Evolutionary conservation across 169 alveolate genomes (phyloP), one percentile per base, ranked within the genome.

Genomic region (Cryptosporidium bovis): DNA sequence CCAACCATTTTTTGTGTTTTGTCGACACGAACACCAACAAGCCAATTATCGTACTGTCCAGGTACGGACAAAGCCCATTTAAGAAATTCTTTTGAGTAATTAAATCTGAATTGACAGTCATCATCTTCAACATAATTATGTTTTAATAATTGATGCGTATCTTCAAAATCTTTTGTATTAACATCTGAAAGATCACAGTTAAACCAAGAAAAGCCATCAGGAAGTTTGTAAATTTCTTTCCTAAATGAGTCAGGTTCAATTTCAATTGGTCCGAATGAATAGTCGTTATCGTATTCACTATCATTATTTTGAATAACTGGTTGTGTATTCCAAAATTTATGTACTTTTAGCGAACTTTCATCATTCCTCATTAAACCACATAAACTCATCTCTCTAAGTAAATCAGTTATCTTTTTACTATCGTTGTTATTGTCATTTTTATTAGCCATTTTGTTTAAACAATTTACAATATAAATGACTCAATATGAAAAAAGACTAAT

Each of bases 71-170:
- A 83, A 31, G 99, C 99, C 99, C 99, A 98, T 77, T 90, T 90
- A 64, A 98, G 90, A 87, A 97, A 98, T 51, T 95, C 99, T 46
- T 94, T 92, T 20, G 98, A 93, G 91, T 98, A 98, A 83, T 97
- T 98, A 82, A 98, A 97, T 84, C 99, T 96, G 90, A 98, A 98
- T 93, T 95, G 93, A 69, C 93, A 92, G 90, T 95, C 99, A 71
- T 96, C 98, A 93, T 98, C 99, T 83, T 98, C 99, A 15, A 98
- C 99, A 92, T 98, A 98, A 91, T 97, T 95, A 71, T 96, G 95
- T 40, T 92, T 94, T 69, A 98, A 92, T 58, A 97, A 90, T 1
- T 87, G 91, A 66, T 96, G 97, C 15, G 96, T 94, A 95, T 96
- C 95, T 31, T 82, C 34, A 36, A 56, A 64, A 51, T 82, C 67